A percentile compares a stretch with the other conserved stretches of the same genome.
Evolutionary conservation across 371 early-diverging fungal species (phyloP).

Genomic region (Blyttiomyces sp.): DNA sequence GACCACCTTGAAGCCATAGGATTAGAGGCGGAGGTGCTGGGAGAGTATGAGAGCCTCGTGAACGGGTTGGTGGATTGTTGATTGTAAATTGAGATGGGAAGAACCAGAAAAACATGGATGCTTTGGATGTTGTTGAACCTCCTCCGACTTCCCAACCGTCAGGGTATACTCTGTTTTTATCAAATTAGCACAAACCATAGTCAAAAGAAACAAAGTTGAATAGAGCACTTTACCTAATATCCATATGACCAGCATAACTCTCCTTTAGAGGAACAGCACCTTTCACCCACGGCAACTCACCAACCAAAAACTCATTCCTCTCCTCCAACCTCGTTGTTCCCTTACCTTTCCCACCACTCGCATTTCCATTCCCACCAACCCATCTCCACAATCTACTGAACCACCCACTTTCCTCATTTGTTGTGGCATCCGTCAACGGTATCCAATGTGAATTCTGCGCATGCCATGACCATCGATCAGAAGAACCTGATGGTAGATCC

Average conservation of each 20-base stretch:
- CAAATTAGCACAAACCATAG: not conserved
- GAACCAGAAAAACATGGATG: conserved; percentile 61
- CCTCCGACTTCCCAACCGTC: conserved; percentile 15
- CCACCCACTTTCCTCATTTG: too few relatives aligned
- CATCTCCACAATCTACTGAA: too few relatives aligned
- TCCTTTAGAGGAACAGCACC: conserved; percentile 49
- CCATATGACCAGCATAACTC: conserved; percentile 54
- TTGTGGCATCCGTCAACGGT: too few relatives aligned
- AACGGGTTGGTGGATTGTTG: not conserved
- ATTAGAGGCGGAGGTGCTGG: conserved; percentile 50
- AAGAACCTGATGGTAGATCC: too few relatives aligned
- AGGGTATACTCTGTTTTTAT: conserved; percentile 10
- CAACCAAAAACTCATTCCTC: conserved; percentile 29
- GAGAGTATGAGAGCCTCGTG: not conserved
- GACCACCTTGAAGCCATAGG: conserved; percentile 64
- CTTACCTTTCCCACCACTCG: too few relatives aligned
- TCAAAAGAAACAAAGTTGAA: conserved; percentile 12
- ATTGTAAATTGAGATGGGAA: conserved; percentile 55
- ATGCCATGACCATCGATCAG: too few relatives aligned
- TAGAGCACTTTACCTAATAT: conserved; percentile 29
- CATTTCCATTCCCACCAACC: too few relatives aligned
- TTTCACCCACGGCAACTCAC: conserved; percentile 49
- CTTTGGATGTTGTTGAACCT: not conserved
- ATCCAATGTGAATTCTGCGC: too few relatives aligned
- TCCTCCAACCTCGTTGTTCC: not conserved